Base-by-base conservation (phyloP, 2,329 filamentous ascomycete species). In the Colletotrichum sp. region DNA sequence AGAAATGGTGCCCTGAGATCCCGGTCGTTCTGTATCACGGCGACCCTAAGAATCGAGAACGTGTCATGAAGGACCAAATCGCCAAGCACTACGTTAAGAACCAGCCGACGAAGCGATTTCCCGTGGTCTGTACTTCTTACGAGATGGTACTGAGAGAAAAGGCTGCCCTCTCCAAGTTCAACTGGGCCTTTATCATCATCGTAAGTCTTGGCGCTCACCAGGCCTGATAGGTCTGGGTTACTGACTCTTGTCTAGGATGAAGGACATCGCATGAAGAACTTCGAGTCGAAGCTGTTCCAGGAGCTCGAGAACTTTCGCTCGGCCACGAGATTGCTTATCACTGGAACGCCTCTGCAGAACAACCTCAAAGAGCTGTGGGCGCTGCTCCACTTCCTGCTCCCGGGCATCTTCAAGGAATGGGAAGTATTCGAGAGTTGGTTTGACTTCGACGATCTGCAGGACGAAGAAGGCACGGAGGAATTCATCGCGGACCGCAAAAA, bases 111-210 rank as follows among this genome's bases (percentile, higher is more conserved):
- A 86, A 90, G 2, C 90, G 93, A 62, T 99, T 99, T 77, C 97
- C 97, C 0, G 93, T 99, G 1, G 94, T 99, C 1, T 96, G 96
- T 81, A 99, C 97, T 0, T 98, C 94, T 52, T 99, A 99, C 80
- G 97, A 99, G 82, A 98, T 99, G 82, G 96, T 98, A 70, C 93
- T 99, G 85, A 93, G 95, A 80, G 97, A 99, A 82, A 92, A 95
- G 48, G 94, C 95, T 68, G 93, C 93, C 44, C 86, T 99, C 7
- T 92, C 93, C 1, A 93, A 94, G 73, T 96, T 98, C 72, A 94
- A 96, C 44, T 99, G 97, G 97, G 95, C 98, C 70, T 98, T 98
- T 80, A 98, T 99, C 81, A 97, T 99, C 79, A 98, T 99, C 77
- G 93, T 94, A 48, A 1, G 39, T n/a, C 1, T 44, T 44, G 0